Conservation (phyloP, 202 grass and related monocot species). For the Zoysia matrella region DNA sequence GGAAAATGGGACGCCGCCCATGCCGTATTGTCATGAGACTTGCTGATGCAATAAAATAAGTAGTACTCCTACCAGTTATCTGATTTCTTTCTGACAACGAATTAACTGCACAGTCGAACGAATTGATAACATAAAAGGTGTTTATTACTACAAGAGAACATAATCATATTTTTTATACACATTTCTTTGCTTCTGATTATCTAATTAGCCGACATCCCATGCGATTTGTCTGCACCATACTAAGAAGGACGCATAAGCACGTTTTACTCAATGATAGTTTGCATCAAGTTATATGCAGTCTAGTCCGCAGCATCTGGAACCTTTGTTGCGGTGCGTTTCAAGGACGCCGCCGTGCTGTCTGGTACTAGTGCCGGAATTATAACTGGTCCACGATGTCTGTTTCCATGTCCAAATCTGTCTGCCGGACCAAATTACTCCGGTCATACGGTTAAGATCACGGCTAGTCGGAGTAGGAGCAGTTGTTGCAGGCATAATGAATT, state of each 20-base stretch:
- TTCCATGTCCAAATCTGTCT: conserved; percentile 23
- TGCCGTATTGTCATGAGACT: neutral
- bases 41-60: too few species aligned
- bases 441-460: neutral
- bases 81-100: neutral
- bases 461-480: neutral
- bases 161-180: too few species aligned
- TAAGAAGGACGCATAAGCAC: too few species aligned
- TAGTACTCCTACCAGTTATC: neutral
- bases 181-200: too few species aligned
- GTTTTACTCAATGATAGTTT: too few species aligned
- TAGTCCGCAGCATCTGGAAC: conserved; percentile 6
- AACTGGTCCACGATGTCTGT: conserved; percentile 16
- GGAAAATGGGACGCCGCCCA: neutral
- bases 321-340: neutral
- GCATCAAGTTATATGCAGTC: too few species aligned
- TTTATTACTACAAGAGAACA: too few species aligned
- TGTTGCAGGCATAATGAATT: neutral
- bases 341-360: neutral
- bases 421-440: neutral
- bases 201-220: too few species aligned
- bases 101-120: too few species aligned
- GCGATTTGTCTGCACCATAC: too few species aligned
- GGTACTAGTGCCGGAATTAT: neutral
- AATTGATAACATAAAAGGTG: too few species aligned